These are phyloP conservation scores for Boeremia lycopersici DNA, from an alignment of 2,329 filamentous ascomycete species.

Conservation along the genomic window DNA sequence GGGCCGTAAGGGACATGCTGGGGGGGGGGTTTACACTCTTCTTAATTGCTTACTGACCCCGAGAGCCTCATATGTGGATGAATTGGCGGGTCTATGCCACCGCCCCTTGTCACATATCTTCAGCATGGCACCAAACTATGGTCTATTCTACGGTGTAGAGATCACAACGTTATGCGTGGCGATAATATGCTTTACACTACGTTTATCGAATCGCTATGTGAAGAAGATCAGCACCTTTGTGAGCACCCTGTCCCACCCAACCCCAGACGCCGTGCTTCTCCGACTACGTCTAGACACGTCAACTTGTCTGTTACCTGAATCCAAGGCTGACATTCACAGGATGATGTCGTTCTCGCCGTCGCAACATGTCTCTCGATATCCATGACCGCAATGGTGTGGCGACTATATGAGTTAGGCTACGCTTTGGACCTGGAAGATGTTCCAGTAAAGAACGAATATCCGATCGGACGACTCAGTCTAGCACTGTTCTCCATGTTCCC, in stretches of 20 bases:
- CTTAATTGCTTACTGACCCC: not conserved
- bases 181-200: constrained; percentile 11
- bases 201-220: constrained; percentile 10
- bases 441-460: constrained; percentile 5
- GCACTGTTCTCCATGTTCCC: constrained; percentile 17
- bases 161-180: constrained; percentile 14
- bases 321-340: constrained; percentile 1
- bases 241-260: not conserved
- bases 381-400: constrained; percentile 15
- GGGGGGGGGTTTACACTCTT: not conserved
- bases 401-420: constrained; percentile 11
- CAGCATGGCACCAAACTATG: constrained; percentile 18
- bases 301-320: not conserved
- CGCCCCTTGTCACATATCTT: not conserved
- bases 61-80: not conserved
- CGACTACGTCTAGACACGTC: not conserved
- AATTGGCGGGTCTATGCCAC: constrained; percentile 5
- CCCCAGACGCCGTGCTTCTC: not conserved
- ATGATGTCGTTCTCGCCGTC: constrained; percentile 8
- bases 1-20: not conserved
- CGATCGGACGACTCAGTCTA: constrained; percentile 11
- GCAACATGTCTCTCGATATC: constrained; percentile 6
- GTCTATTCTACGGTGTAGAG: constrained; percentile 13
- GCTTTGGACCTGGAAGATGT: constrained; percentile 2
- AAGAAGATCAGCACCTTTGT: constrained; percentile 14